Evolutionary conservation across 129 eudicot species (phyloP).

Genomic region (Kitagawia praeruptora): DNA sequence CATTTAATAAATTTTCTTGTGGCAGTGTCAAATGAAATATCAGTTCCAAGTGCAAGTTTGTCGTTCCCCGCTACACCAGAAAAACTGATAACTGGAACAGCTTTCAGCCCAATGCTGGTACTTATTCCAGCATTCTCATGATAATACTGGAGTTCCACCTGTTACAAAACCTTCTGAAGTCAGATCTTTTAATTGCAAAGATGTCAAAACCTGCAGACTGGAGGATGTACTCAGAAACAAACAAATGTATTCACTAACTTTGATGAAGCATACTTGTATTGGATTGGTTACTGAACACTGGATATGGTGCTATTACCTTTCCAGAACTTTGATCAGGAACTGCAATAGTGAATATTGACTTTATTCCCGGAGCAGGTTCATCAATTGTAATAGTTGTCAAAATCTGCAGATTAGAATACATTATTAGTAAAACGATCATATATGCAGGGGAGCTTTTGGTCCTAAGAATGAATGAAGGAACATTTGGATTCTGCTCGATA

Average conservation of each 20-base stretch:
- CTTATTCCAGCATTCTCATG: constrained; percentile 15
- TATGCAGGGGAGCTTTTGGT: neutral
- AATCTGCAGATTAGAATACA: constrained; percentile 24
- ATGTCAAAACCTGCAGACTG: neutral
- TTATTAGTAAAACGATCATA: neutral
- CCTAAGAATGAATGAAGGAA: neutral
- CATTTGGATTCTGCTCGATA: neutral
- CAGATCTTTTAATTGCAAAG: neutral
- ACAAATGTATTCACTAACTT: neutral
- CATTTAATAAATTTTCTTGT: constrained; percentile 57
- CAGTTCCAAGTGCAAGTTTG: constrained; percentile 59
- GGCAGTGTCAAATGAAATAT: constrained; percentile 76
- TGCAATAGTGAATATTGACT: constrained; percentile 39
- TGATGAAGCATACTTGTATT: neutral
- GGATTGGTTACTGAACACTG: neutral
- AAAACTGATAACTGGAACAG: constrained; percentile 80
- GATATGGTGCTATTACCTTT: constrained; percentile 28
- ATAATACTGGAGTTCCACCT: constrained; percentile 15
- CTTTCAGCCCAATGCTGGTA: constrained; percentile 80
- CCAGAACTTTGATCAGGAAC: constrained; percentile 56
- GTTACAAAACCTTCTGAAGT: constrained; percentile 7
- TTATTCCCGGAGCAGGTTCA: constrained; percentile 66
- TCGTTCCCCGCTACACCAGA: constrained; percentile 79
- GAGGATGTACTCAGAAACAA: neutral
- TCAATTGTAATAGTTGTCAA: constrained; percentile 46